phyloP scores from a whole-genome alignment of 73 alveolate species.

The Paramecium biaurelia region DNA sequence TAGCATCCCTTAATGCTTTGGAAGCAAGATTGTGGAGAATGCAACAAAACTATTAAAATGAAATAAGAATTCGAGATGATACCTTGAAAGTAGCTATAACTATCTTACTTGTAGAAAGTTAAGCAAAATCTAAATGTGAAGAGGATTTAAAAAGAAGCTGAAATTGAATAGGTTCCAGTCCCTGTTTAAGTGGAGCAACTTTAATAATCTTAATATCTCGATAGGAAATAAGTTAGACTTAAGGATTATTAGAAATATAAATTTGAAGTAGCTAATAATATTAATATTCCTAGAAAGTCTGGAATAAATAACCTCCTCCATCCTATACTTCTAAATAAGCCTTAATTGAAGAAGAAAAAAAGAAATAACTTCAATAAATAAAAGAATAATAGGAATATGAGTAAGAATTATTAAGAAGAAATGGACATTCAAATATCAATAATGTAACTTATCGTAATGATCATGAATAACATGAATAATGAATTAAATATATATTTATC shows the following conservation, averaged over 20 bases:
- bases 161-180: constrained; percentile 1
- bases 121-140: neutral
- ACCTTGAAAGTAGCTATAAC: neutral
- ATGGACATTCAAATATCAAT: neutral
- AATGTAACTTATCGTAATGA: neutral
- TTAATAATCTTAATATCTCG: neutral
- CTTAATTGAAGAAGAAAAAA: neutral
- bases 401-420: neutral
- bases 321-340: neutral
- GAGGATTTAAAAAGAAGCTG: neutral
- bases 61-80: neutral
- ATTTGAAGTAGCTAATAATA: neutral
- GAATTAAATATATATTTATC: neutral
- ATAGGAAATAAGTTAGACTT: constrained; percentile 17
- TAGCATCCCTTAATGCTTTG: neutral
- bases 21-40: neutral
- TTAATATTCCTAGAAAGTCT: neutral
- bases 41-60: neutral
- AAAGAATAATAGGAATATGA: neutral
- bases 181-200: neutral
- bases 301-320: constrained; percentile 19
- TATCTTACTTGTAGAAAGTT: constrained; percentile 13
- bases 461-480: neutral
- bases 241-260: constrained; percentile 21
- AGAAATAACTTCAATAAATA: neutral